A percentile compares a stretch with the other conserved stretches of the same genome.
Conservation (phyloP, 306 rosid species). For the Lathyrus aphaca region DNA sequence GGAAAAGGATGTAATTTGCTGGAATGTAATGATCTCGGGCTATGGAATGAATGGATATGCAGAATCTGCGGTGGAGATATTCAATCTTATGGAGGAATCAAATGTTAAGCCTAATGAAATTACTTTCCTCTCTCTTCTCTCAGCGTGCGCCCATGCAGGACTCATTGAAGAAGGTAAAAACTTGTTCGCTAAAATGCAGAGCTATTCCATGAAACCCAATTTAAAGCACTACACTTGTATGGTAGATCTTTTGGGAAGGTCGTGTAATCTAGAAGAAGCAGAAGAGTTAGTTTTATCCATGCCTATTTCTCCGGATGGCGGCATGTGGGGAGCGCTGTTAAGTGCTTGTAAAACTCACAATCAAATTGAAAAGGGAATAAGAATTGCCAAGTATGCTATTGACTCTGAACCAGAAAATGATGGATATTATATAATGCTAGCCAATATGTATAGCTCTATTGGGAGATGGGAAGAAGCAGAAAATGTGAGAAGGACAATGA, state of each 20-base stretch:
- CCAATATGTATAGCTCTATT: constrained; percentile 65
- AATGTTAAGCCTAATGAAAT: constrained; percentile 63
- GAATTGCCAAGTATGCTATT: constrained; percentile 64
- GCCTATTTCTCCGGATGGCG: constrained; percentile 76
- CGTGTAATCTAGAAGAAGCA: constrained; percentile 73
- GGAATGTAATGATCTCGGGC: constrained; percentile 81
- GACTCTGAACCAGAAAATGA: constrained; percentile 76
- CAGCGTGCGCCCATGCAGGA: constrained; percentile 75
- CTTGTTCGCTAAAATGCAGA: constrained; percentile 58
- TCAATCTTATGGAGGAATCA: constrained; percentile 63
- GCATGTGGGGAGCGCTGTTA: constrained; percentile 78
- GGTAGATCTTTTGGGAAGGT: constrained; percentile 82
- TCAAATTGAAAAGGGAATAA: constrained; percentile 64
- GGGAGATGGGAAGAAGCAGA: constrained; percentile 87
- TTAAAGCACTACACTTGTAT: constrained; percentile 85
- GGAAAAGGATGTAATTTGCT: constrained; percentile 66
- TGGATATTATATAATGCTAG: constrained; percentile 66
- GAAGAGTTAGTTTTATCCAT: constrained; percentile 69
- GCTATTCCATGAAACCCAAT: constrained; percentile 53
- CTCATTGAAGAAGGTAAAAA: constrained; percentile 67
- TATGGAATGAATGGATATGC: constrained; percentile 73
- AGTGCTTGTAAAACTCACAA: constrained; percentile 72
- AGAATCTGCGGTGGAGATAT: constrained; percentile 60
- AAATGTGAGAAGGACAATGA: constrained; percentile 63
- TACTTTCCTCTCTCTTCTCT: constrained; percentile 77